Base-by-base conservation (phyloP, 768 basidiomycete species). In the Lentinula guzmanii region DNA sequence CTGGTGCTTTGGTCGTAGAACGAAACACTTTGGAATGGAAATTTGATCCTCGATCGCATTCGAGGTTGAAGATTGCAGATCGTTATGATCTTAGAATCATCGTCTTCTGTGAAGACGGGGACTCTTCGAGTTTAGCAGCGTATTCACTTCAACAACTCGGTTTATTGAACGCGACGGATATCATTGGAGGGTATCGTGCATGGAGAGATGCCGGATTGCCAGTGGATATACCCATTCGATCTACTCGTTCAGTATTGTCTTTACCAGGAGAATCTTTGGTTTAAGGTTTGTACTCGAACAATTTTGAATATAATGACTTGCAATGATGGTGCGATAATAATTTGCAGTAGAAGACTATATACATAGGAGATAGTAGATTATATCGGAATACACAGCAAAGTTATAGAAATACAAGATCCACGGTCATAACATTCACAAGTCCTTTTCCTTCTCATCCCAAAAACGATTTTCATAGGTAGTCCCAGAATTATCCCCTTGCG, bases 11-110 rank as follows among this genome's bases (percentile, higher is more conserved):
- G 60, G 74, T 89, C 58, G 81, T 92, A 61, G 90, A 91, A 67
- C 80, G 90, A 24, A 91, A 89, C 67, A 81, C 85, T 5, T 78
- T 93, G 58, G 91, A 93, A 70, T 91, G 89, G 89, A 80, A 84
- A 24, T 86, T 93, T 65, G 90, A 93, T 71, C 91, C 90, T 4
- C 78, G 88, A 60, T 79, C 75, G 65, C 75, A 80, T 5, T 76
- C 81, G 11, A 77, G 86, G 37, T 72, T 92, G 58, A 73, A 81
- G 1, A 84, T 91, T 64, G 90, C 84, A 24, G 86, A 90, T 72
- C 75, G 89, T 59, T 92, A 89, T 65, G 91, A 92, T 73, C 68
- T 91, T 42, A 73, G 87, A 51, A 79, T 90, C 34, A 89, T 93
- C 63, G 72, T 93, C 9, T 84, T 91, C 65, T 89, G 87, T 70